Conservation (phyloP, 495 filamentous ascomycete genomes). For the Penicilliopsis zonata region DNA sequence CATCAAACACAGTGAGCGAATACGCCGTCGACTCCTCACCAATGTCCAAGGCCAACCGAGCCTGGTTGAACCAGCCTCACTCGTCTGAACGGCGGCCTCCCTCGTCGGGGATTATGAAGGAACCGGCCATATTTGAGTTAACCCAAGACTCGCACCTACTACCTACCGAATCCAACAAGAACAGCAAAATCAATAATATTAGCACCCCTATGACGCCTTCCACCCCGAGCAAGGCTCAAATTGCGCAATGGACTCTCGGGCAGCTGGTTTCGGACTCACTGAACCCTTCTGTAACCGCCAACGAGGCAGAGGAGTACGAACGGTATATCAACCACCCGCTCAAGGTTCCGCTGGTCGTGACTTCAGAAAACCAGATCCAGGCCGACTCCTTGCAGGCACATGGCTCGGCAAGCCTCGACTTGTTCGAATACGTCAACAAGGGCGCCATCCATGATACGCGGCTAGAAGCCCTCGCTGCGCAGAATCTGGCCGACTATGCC, state of each 20-base stretch:
- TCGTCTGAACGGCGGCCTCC: conserved; percentile 20
- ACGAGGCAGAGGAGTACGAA: conserved; percentile 75
- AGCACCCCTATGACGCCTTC: conserved; percentile 13
- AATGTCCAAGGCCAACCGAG: conserved; percentile 6
- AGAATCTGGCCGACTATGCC: conserved; percentile 60
- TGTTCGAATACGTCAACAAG: conserved; percentile 60
- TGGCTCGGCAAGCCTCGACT: conserved; percentile 47
- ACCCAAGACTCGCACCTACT: too few species aligned
- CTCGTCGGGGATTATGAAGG: conserved; percentile 31
- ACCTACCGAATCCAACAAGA: conserved; percentile 8
- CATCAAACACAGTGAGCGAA: conserved; percentile 8
- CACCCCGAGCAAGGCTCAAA: conserved; percentile 46
- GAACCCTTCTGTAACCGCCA: conserved; percentile 59
- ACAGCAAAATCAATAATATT: conserved; percentile 7
- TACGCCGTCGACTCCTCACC: conserved; percentile 2
- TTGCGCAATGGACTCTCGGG: conserved; percentile 76
- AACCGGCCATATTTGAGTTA: conserved; percentile 12
- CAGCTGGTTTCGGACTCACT: conserved; percentile 70
- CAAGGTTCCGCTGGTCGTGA: conserved; percentile 76
- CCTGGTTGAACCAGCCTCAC: conserved; percentile 18
- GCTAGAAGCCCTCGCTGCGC: conserved; percentile 36
- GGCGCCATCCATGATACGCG: conserved; percentile 24
- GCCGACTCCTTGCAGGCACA: conserved; percentile 27
- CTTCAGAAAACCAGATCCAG: conserved; percentile 47
- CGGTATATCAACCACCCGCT: conserved; percentile 89